Percentiles rank a stretch among this genome's conserved stretches.
Conservation (phyloP, 225 moss, liverwort and hornwort species). For the Lunularia cruciata region DNA sequence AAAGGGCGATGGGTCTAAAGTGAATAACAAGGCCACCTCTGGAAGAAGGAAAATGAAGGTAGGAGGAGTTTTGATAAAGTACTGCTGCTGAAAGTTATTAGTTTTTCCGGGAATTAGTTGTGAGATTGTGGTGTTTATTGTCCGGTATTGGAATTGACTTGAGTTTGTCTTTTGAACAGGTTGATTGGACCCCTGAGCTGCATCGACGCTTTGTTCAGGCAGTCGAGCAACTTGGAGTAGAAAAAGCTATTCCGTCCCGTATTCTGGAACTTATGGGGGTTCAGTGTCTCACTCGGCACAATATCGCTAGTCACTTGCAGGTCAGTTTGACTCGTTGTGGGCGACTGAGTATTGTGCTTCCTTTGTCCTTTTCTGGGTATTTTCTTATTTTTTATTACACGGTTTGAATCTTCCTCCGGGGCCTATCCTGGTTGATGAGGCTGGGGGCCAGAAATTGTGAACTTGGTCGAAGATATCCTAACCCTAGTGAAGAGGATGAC, state of each 20-base stretch:
- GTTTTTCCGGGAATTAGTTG: too few relatives aligned
- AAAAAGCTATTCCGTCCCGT: slow-evolving; percentile 94
- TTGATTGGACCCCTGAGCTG: slow-evolving; percentile 97
- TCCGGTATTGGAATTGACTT: neutral
- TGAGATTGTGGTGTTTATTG: neutral
- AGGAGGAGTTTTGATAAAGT: neutral
- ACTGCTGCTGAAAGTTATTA: neutral
- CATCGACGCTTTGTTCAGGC: slow-evolving; percentile 97
- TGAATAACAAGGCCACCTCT: slow-evolving; percentile 46
- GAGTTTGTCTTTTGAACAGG: slow-evolving; percentile 29
- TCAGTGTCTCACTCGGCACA: slow-evolving; percentile 94
- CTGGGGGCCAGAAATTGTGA: too few relatives aligned
- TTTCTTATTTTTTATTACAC: too few relatives aligned
- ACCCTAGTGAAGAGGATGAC: too few relatives aligned
- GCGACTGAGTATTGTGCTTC: neutral
- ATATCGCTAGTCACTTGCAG: slow-evolving; percentile 92
- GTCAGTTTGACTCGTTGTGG: slow-evolving; percentile 21
- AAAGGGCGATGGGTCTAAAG: slow-evolving; percentile 56
- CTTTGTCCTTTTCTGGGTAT: neutral
- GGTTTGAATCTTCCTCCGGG: too few relatives aligned
- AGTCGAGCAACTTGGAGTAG: slow-evolving; percentile 97
- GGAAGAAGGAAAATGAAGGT: slow-evolving; percentile 90
- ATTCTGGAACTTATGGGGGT: slow-evolving; percentile 98
- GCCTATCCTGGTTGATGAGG: too few relatives aligned
- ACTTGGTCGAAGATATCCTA: too few relatives aligned